A percentile compares a stretch with the other conserved stretches of the same genome.
Evolutionary conservation across 2,329 filamentous ascomycete species (phyloP).

Genomic region (Fusarium sp.): DNA sequence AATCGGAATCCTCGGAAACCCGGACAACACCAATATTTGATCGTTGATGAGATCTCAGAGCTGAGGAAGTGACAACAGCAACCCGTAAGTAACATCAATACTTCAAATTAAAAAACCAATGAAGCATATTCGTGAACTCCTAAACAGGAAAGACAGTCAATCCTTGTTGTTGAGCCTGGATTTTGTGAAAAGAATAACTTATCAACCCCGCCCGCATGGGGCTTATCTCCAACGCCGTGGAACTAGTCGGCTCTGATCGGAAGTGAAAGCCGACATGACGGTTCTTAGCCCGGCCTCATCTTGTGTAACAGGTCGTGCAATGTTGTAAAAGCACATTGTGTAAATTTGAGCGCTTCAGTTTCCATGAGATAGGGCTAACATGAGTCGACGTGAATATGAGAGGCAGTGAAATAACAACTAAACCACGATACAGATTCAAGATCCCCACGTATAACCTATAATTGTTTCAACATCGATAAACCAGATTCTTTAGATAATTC

Average conservation of each 20-base stretch:
- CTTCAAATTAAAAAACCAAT: not conserved
- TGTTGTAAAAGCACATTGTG: not conserved
- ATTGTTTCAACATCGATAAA: too few species aligned
- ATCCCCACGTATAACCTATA: too few species aligned
- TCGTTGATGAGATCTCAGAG: not conserved
- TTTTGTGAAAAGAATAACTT: constrained; percentile 11
- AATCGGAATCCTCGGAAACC: not conserved
- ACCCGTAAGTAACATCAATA: not conserved
- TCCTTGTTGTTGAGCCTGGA: constrained; percentile 4
- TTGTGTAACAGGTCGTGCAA: not conserved
- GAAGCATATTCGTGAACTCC: not conserved
- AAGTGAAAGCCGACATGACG: constrained; percentile 5
- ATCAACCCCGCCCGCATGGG: constrained; percentile 39
- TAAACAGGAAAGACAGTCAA: not conserved
- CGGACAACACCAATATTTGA: not conserved
- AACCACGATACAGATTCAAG: too few species aligned
- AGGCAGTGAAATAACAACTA: too few species aligned
- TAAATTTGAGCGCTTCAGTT: accelerated
- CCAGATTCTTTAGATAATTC: too few species aligned
- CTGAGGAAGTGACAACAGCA: too few species aligned
- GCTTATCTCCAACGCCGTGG: constrained; percentile 51
- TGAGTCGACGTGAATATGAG: not conserved
- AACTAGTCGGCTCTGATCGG: constrained; percentile 21
- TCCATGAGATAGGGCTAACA: too few species aligned
- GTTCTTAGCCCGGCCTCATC: constrained; percentile 53